These are phyloP conservation scores for Raddia guianensis DNA, from an alignment of 176 grass and related monocot genomes.

Conservation along the genomic window DNA sequence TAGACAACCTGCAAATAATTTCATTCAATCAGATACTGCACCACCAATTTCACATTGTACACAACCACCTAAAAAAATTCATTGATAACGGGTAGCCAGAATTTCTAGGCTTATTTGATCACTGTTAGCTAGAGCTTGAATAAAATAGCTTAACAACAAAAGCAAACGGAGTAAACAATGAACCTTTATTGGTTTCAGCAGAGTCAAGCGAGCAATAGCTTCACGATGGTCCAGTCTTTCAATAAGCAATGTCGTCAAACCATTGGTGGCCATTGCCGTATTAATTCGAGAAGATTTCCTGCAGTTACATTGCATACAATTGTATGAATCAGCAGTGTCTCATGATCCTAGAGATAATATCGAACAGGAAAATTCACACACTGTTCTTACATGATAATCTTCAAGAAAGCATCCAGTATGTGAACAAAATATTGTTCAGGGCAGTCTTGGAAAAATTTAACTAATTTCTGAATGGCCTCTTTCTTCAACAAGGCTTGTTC, in stretches of 20 bases:
- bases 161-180: neutral
- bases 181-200: constrained; percentile 99
- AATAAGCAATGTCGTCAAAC: constrained; percentile 91
- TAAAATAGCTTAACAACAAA: constrained; percentile 4
- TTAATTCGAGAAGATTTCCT: constrained; percentile 97
- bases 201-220: constrained; percentile 92
- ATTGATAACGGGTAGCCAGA: neutral
- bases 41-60: neutral
- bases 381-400: constrained; percentile 92
- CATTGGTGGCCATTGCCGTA: constrained; percentile 91
- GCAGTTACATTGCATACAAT: constrained; percentile 36
- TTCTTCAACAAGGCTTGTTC: constrained; percentile 91
- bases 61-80: constrained; percentile 24
- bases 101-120: neutral
- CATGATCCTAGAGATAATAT: constrained; percentile 31
- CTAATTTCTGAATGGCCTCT: constrained; percentile 83
- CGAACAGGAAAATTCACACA: constrained; percentile 9
- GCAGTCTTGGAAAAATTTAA: constrained; percentile 91
- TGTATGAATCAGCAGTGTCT: constrained; percentile 17
- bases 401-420: constrained; percentile 94
- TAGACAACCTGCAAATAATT: constrained; percentile 80
- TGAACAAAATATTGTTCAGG: constrained; percentile 95
- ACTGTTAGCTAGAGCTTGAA: neutral
- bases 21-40: neutral
- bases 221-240: constrained; percentile 90